Percentiles rank a stretch among this genome's conserved stretches.
These are phyloP conservation scores for Holtermannia corniformis DNA, from an alignment of 768 basidiomycete genomes.

Conservation along the genomic window DNA sequence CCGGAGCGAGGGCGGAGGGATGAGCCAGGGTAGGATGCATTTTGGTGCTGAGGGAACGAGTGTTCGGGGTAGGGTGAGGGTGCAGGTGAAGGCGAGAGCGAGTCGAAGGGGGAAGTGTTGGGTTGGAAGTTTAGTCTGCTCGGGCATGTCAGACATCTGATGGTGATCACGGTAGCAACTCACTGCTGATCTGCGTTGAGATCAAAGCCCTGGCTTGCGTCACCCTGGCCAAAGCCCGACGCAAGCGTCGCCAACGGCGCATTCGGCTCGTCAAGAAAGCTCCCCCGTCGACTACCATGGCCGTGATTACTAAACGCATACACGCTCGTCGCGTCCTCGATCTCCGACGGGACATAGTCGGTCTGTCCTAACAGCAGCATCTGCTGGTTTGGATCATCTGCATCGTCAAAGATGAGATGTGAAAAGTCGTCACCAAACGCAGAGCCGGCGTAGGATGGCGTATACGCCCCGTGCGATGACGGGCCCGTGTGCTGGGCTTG, in stretches of 20 bases:
- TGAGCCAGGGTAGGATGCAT: neutral
- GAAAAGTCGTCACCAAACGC: neutral
- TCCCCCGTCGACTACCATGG: neutral
- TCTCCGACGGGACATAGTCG: neutral
- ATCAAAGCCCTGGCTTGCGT: neutral
- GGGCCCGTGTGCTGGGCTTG: too few species aligned
- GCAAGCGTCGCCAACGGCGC: neutral
- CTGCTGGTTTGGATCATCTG: neutral
- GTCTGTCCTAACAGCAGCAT: neutral
- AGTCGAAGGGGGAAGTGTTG: neutral
- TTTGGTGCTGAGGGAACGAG: neutral
- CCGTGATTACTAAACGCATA: neutral
- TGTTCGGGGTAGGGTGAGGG: neutral
- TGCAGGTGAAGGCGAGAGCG: neutral
- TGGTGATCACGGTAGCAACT: neutral
- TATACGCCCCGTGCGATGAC: neutral
- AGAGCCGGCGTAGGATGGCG: neutral
- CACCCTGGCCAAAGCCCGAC: neutral
- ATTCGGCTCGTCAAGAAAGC: neutral
- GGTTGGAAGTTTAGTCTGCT: too few species aligned
- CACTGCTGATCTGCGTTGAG: neutral
- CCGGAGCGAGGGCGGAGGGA: neutral
- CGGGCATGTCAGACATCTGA: too few species aligned
- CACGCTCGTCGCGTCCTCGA: neutral
- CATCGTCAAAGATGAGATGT: neutral